Evolutionary conservation across 164 flowering plant genomes (phyloP).

Genomic region (Magnolia officinalis): DNA sequence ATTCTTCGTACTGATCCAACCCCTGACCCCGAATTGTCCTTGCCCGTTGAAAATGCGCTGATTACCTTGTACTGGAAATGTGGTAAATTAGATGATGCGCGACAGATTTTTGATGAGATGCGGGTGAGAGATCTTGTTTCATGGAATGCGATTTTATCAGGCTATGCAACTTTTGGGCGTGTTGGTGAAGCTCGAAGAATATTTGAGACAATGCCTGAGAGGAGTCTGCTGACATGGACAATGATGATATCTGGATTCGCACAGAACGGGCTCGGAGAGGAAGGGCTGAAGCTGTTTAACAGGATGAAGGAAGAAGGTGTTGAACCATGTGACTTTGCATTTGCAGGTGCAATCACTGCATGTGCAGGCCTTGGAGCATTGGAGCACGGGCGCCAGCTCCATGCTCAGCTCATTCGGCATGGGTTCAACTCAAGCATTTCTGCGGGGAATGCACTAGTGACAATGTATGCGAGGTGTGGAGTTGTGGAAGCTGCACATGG

Average conservation of each 20-base stretch:
- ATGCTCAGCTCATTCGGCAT: conserved; percentile 47
- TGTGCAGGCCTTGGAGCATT: conserved; percentile 71
- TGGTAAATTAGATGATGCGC: conserved; percentile 36
- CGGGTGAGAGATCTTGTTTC: conserved; percentile 41
- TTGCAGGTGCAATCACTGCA: conserved; percentile 65
- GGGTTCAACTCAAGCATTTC: conserved; percentile 75
- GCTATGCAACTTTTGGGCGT: conserved; percentile 31
- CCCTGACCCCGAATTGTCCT: conserved; percentile 14
- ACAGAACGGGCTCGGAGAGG: conserved; percentile 68
- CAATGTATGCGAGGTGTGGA: conserved; percentile 84
- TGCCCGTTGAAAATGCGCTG: conserved; percentile 48
- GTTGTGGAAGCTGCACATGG: conserved; percentile 50
- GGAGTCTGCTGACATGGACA: conserved; percentile 41
- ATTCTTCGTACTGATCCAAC: conserved; percentile 31
- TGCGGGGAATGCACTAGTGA: conserved; percentile 64
- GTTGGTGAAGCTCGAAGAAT: conserved; percentile 34
- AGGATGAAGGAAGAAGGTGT: conserved; percentile 51
- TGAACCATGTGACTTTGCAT: conserved; percentile 69
- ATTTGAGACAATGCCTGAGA: conserved; percentile 38
- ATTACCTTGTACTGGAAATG: conserved; percentile 48
- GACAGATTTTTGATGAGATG: conserved; percentile 35
- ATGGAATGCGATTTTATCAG: conserved; percentile 54
- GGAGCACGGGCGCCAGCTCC: conserved; percentile 71
- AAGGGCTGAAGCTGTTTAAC: conserved; percentile 58
- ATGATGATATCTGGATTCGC: conserved; percentile 63